Evolutionary conservation across 345 rosid genomes (phyloP).

Genomic region (Euphorbia peplus): DNA sequence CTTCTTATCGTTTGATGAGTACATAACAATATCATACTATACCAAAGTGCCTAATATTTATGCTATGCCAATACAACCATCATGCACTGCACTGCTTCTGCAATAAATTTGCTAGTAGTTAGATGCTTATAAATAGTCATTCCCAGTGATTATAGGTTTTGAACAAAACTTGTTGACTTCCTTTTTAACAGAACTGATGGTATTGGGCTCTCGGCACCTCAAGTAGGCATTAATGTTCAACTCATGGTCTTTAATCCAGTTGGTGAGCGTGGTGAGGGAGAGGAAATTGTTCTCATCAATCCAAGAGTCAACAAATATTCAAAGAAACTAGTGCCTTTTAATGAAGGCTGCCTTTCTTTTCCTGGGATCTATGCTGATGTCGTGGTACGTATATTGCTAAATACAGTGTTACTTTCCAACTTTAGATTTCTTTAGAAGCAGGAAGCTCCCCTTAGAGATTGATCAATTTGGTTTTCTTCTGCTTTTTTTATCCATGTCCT

Average conservation of each 20-base stretch:
- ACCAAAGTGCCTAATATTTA: not conserved
- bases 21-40: not conserved
- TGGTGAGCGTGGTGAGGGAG: slow-evolving; percentile 74
- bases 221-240: slow-evolving; percentile 82
- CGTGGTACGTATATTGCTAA: slow-evolving; percentile 37
- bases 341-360: slow-evolving; percentile 93
- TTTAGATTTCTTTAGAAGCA: not conserved
- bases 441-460: not conserved
- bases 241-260: slow-evolving; percentile 92
- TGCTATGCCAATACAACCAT: not conserved
- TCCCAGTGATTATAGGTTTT: slow-evolving; percentile 24
- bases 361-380: slow-evolving; percentile 88
- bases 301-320: slow-evolving; percentile 72
- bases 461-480: not conserved
- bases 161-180: slow-evolving; percentile 35
- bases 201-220: slow-evolving; percentile 93
- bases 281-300: slow-evolving; percentile 86
- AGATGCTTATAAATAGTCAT: slow-evolving; percentile 15
- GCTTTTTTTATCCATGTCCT: not conserved
- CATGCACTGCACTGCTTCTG: not conserved
- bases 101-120: not conserved
- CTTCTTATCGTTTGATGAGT: not conserved
- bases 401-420: not conserved
- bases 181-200: slow-evolving; percentile 81
- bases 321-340: slow-evolving; percentile 52